Percentiles rank a stretch among this genome's conserved stretches.
Evolutionary conservation across 208 protist species (phyloP).

Genomic region (Crithidia expoeki): DNA sequence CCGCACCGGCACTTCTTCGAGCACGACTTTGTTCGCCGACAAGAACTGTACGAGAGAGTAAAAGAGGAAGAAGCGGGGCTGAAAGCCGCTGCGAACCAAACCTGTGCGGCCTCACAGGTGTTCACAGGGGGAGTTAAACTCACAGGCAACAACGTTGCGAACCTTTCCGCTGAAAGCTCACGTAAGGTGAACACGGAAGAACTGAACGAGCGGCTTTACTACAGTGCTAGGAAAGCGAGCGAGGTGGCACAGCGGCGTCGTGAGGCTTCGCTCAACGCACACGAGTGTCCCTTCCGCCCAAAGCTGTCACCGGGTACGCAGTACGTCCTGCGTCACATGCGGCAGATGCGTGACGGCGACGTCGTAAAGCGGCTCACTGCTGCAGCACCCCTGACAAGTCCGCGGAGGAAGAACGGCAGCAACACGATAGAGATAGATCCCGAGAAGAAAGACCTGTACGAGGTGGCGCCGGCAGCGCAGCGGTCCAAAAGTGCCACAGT

Average conservation of each 20-base stretch:
- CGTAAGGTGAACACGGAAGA: conserved; percentile 18
- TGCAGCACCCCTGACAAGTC: neutral
- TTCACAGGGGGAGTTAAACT: too few species aligned
- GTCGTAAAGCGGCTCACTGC: conserved; percentile 69
- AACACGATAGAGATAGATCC: neutral
- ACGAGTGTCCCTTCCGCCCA: conserved; percentile 68
- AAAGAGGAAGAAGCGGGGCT: conserved; percentile 50
- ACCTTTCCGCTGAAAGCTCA: neutral
- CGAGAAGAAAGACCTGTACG: conserved; percentile 17
- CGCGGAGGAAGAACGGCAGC: neutral
- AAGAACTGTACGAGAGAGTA: conserved; percentile 70
- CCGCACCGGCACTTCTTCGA: conserved; percentile 76
- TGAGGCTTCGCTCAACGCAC: conserved; percentile 18
- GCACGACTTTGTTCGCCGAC: conserved; percentile 68
- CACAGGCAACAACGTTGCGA: neutral
- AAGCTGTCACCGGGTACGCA: conserved; percentile 66
- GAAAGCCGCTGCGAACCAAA: conserved; percentile 9
- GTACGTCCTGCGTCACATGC: conserved; percentile 45
- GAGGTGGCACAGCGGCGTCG: conserved; percentile 44
- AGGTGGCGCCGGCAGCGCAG: neutral
- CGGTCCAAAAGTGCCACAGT: neutral
- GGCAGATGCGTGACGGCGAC: conserved; percentile 47
- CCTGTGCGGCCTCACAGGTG: too few species aligned
- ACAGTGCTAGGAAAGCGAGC: conserved; percentile 31
- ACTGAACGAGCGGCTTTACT: conserved; percentile 65